Conservation (phyloP, 768 basidiomycete species). For the Clitopilus hobsonii region DNA sequence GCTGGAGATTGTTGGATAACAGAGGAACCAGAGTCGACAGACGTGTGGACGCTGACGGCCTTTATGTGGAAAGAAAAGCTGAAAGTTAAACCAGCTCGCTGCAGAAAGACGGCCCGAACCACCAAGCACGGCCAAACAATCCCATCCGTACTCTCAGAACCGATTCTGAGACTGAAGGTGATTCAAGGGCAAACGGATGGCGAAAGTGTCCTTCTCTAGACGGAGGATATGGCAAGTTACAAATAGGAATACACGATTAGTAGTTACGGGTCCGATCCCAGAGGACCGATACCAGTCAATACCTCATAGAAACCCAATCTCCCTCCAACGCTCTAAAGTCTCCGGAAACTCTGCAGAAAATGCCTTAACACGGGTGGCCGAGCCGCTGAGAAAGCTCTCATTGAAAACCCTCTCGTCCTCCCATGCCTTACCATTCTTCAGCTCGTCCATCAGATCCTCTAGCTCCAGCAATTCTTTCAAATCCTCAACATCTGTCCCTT, state of each 20-base stretch:
- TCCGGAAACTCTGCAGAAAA: not conserved
- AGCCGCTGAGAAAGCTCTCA: not conserved
- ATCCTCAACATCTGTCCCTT: constrained; percentile 10
- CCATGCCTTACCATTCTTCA: not conserved
- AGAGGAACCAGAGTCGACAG: no score
- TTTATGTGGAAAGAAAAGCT: no score
- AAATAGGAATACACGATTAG: not conserved
- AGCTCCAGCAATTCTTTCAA: constrained; percentile 6
- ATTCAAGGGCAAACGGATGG: no score
- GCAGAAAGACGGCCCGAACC: no score
- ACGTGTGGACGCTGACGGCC: no score
- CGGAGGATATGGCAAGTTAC: no score
- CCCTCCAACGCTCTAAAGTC: not conserved
- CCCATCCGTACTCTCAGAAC: no score
- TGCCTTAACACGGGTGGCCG: not conserved
- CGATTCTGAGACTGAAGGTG: no score
- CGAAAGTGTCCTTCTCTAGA: no score
- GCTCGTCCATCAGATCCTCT: not conserved
- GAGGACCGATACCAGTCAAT: not conserved
- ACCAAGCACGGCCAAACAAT: no score
- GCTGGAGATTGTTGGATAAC: no score
- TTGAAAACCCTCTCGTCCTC: not conserved
- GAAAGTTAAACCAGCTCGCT: no score
- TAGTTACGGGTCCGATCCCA: not conserved
- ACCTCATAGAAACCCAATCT: not conserved